These are phyloP conservation scores for Aspergillus transmontanensis DNA, from an alignment of 2,329 filamentous ascomycete species.

Conservation along the genomic window DNA sequence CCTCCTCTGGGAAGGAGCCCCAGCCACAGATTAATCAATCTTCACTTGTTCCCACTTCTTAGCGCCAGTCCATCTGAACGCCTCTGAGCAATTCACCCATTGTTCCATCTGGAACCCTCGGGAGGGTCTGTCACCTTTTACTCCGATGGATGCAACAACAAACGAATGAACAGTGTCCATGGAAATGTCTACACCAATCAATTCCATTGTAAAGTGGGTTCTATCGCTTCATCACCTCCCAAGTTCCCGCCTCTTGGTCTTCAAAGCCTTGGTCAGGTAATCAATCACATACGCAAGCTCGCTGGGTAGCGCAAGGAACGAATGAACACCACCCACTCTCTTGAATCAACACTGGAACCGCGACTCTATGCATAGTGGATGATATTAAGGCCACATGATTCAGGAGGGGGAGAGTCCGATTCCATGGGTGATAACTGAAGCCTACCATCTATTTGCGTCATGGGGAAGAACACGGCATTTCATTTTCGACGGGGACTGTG, in stretches of 20 bases:
- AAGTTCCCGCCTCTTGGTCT: constrained; percentile 10
- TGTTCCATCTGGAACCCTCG: neutral
- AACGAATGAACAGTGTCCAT: neutral
- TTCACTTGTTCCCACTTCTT: constrained; percentile 6
- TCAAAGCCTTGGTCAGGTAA: constrained; percentile 1
- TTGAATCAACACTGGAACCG: neutral
- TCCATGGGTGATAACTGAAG: neutral
- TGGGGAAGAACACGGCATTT: neutral
- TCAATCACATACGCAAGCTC: constrained; percentile 9
- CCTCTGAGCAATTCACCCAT: neutral
- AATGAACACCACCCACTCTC: neutral
- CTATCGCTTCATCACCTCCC: constrained; percentile 2
- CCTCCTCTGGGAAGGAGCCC: neutral
- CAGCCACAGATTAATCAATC: constrained; percentile 16
- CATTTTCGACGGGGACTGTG: neutral
- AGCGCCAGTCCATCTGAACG: constrained; percentile 1
- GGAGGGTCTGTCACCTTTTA: neutral
- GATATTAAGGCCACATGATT: neutral
- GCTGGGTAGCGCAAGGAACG: neutral
- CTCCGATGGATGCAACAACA: neutral
- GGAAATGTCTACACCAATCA: constrained; percentile 1
- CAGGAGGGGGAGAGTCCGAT: neutral
- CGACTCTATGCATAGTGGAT: neutral
- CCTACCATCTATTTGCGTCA: neutral
- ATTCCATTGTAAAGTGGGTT: constrained; percentile 4